These are phyloP conservation scores for Penicillium sp. DNA, from an alignment of 2,329 filamentous ascomycete genomes.

Conservation along the genomic window DNA sequence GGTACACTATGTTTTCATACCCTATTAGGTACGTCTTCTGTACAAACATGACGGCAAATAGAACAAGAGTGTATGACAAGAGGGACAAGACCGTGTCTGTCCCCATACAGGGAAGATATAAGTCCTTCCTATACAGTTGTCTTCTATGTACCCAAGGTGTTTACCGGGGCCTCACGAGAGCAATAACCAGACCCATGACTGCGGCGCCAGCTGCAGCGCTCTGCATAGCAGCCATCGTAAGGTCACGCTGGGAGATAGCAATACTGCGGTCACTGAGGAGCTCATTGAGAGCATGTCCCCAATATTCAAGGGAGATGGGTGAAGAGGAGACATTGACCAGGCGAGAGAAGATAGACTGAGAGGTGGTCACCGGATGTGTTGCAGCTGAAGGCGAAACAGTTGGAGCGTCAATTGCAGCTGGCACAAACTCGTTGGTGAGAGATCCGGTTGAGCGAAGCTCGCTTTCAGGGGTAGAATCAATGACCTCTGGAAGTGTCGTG, in stretches of 20 bases:
- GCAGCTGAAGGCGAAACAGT: constrained; percentile 6
- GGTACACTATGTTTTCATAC: constrained; percentile 13
- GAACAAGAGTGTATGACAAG: constrained; percentile 8
- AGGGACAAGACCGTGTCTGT: constrained; percentile 1
- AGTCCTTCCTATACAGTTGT: not conserved
- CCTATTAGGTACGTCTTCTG: constrained; percentile 14
- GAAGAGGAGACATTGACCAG: constrained; percentile 24
- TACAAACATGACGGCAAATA: constrained; percentile 12
- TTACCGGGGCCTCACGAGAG: constrained; percentile 49
- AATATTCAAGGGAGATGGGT: constrained; percentile 39
- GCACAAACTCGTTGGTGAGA: constrained; percentile 1
- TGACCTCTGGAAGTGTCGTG: constrained; percentile 8
- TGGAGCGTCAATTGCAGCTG: constrained; percentile 3
- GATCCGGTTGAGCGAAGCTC: constrained; percentile 3
- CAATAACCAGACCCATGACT: constrained; percentile 54
- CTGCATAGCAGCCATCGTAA: constrained; percentile 67
- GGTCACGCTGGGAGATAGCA: constrained; percentile 64
- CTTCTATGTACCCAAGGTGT: constrained; percentile 14
- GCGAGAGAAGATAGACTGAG: constrained; percentile 24
- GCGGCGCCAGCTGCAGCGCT: constrained; percentile 65
- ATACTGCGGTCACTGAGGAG: constrained; percentile 65
- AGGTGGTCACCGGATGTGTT: not conserved
- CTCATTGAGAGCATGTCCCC: constrained; percentile 54
- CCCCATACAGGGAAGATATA: constrained; percentile 1
- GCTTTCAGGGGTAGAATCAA: constrained; percentile 11